These are phyloP conservation scores for Aspergillus vadensis DNA, from an alignment of 2,329 filamentous ascomycete species.

Conservation along the genomic window DNA sequence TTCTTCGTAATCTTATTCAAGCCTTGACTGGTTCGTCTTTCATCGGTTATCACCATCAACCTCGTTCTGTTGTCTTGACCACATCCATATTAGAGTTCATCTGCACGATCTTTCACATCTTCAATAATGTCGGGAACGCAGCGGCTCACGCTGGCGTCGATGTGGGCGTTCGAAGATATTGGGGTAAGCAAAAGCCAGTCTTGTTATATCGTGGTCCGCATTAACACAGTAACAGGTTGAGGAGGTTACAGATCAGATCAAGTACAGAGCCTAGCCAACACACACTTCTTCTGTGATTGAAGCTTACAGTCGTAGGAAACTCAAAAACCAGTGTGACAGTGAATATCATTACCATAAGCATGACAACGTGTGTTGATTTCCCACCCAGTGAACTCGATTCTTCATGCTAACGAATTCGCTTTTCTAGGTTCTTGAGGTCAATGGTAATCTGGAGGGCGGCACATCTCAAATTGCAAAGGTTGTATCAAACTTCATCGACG, in stretches of 20 bases:
- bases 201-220: neutral
- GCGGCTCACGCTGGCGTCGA: conserved; percentile 33
- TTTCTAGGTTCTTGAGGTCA: conserved; percentile 29
- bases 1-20: neutral
- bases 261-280: conserved; percentile 16
- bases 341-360: conserved; percentile 27
- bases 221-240: conserved; percentile 23
- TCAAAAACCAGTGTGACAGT: conserved; percentile 6
- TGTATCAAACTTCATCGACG: conserved; percentile 30
- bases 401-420: neutral
- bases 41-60: neutral
- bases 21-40: neutral
- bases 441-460: conserved; percentile 21
- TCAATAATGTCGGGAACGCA: conserved; percentile 21
- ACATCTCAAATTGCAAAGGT: conserved; percentile 15
- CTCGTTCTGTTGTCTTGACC: neutral
- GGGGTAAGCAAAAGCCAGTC: conserved; percentile 25
- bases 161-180: conserved; percentile 36
- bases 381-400: neutral
- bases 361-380: conserved; percentile 25
- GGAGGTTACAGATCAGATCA: conserved; percentile 27
- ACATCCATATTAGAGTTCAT: neutral
- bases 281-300: neutral
- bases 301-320: conserved; percentile 16
- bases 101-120: neutral